Conservation (phyloP, 2,329 filamentous ascomycete genomes). For the Neonectria faginata region DNA sequence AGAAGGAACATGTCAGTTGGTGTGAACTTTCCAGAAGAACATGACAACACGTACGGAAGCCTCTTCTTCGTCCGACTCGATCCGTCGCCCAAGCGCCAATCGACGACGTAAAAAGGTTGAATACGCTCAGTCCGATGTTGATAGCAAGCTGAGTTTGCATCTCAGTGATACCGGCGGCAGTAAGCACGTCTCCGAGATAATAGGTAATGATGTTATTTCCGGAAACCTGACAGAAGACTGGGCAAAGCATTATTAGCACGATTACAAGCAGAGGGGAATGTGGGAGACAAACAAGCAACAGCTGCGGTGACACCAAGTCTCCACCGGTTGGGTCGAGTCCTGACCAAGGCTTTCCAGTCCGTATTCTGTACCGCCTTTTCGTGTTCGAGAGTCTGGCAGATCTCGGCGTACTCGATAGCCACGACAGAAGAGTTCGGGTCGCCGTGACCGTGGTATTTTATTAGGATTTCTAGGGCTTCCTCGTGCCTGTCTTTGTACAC, state of each 20-base stretch:
- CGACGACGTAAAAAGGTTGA: slow-evolving; percentile 11
- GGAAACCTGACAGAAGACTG: slow-evolving; percentile 13
- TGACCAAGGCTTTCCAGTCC: slow-evolving; percentile 8
- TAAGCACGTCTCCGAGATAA: slow-evolving; percentile 4
- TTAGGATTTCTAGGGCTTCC: slow-evolving; percentile 7
- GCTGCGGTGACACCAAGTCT: slow-evolving; percentile 5
- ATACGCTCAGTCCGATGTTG: slow-evolving; percentile 15
- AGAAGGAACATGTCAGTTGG: neutral
- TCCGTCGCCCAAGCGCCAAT: slow-evolving; percentile 12
- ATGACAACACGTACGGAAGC: slow-evolving; percentile 6
- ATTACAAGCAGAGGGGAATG: neutral
- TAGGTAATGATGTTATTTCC: slow-evolving; percentile 15
- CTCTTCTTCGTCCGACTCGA: slow-evolving; percentile 10
- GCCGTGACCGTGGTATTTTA: slow-evolving; percentile 3
- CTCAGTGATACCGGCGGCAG: neutral
- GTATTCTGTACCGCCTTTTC: slow-evolving; percentile 7
- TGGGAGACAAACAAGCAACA: slow-evolving; percentile 2
- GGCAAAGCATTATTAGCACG: neutral
- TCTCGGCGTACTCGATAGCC: slow-evolving; percentile 8
- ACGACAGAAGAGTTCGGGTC: slow-evolving; percentile 8
- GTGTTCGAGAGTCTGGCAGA: slow-evolving; percentile 1
- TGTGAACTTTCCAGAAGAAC: neutral
- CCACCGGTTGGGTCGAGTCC: slow-evolving; percentile 10
- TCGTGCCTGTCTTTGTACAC: slow-evolving; percentile 16
- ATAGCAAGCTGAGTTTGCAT: slow-evolving; percentile 15